These are phyloP conservation scores for Tricholoma saponaceum DNA, from an alignment of 768 basidiomycete genomes.

Conservation along the genomic window DNA sequence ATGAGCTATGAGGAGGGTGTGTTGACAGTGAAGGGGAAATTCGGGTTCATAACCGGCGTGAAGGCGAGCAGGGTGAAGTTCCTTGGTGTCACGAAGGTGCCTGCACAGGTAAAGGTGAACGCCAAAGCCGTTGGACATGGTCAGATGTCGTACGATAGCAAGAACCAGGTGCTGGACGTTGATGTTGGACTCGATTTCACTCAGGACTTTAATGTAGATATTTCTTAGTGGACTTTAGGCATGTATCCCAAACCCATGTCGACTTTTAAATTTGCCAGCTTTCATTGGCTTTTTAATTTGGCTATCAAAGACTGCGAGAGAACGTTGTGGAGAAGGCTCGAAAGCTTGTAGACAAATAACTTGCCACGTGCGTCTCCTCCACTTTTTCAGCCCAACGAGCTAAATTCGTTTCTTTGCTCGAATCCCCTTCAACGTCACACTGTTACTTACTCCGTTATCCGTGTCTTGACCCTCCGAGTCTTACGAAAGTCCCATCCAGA, in stretches of 20 bases:
- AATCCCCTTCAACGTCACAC: no score
- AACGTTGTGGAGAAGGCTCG: no score
- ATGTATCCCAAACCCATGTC: no score
- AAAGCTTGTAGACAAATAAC: no score
- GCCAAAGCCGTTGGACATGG: slow-evolving; percentile 18
- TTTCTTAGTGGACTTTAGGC: background rate
- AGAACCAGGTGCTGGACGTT: slow-evolving; percentile 41
- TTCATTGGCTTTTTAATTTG: no score
- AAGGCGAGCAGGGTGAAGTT: slow-evolving; percentile 33
- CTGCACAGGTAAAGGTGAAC: slow-evolving; percentile 26
- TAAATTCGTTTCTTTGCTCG: no score
- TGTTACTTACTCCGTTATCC: no score
- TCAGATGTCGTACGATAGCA: slow-evolving; percentile 30
- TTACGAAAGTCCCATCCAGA: no score
- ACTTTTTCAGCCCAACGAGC: no score
- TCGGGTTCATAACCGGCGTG: slow-evolving; percentile 35
- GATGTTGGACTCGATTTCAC: slow-evolving; percentile 33
- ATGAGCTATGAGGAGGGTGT: slow-evolving; percentile 27
- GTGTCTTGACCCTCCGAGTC: no score
- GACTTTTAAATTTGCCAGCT: background rate
- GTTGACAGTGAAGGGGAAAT: slow-evolving; percentile 32
- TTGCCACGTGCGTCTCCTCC: no score
- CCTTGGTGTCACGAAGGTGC: slow-evolving; percentile 29
- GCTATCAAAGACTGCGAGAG: no score
- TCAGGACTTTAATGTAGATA: slow-evolving; percentile 28